Conservation (phyloP, 2,329 filamentous ascomycete species). For the Talaromyces sp. region DNA sequence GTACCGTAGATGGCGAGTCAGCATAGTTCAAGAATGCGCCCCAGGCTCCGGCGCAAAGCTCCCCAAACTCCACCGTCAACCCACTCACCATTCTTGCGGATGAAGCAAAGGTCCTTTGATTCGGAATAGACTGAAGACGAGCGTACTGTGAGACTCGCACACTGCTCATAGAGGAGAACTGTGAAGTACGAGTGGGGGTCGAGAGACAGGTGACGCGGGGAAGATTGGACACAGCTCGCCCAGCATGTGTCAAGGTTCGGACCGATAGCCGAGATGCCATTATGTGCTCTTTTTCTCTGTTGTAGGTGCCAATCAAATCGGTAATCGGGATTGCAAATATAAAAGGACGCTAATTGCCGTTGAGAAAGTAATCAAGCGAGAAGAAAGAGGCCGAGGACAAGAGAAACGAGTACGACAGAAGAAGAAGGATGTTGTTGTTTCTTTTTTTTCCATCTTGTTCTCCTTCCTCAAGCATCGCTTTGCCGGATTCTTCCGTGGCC, state of each 20-base stretch:
- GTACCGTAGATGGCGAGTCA: constrained; percentile 7
- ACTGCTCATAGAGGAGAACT: constrained; percentile 26
- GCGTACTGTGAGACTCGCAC: constrained; percentile 30
- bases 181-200: constrained; percentile 27
- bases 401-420: not conserved
- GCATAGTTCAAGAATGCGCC: not conserved
- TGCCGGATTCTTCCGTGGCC: constrained; percentile 6
- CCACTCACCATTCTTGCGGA: constrained; percentile 37
- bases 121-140: constrained; percentile 35
- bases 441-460: not conserved
- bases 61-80: not conserved
- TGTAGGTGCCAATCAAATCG: constrained; percentile 9
- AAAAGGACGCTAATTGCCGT: constrained; percentile 4
- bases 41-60: not conserved
- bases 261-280: constrained; percentile 19
- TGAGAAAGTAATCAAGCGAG: not conserved
- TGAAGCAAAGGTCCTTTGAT: constrained; percentile 37
- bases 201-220: constrained; percentile 27
- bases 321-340: not conserved
- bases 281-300: not conserved
- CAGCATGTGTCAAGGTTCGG: constrained; percentile 33
- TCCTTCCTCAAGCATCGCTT: not conserved
- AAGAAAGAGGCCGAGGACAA: not conserved
- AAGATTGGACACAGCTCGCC: constrained; percentile 32
- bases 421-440: not conserved